Evolutionary conservation across 345 rosid genomes (phyloP), one percentile per base, ranked within the genome.

Genomic region (Clarkia xantiana): DNA sequence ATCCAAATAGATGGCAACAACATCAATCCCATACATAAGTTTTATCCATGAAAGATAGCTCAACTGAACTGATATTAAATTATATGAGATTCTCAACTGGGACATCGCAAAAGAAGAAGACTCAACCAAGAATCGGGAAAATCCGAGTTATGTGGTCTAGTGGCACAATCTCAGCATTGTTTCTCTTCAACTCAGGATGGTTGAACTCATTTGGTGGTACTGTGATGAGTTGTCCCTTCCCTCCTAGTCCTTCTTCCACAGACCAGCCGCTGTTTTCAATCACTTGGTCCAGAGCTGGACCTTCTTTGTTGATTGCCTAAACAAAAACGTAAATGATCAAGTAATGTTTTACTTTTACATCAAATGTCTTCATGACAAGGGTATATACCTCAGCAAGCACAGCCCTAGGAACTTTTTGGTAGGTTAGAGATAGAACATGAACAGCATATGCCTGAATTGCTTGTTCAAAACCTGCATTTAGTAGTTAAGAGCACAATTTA

Each of bases 381-480:
- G 36, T 29, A 29, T 29, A 66, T 80, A 91, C 98, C 96, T 87
- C 99, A 14, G 96, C 90, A 51, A 91, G 75, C 19, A 91, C 84
- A 60, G 84, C 40, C 75, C 84, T 79, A 5, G 95, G 82, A 64
- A 93, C 75, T 75, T 76, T 93, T 72, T 80, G 94, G 77, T 87
- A 87, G 45, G 90, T 93, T 72, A 87, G 69, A 58, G 94, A 80
- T 58, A 87, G 84, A 48, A 87, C 78, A 62, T 93, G 99, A 71
- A 76, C 60, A 12, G 95, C 88, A 61, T 84, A 93, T 23, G 77
- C 57, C 62, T 80, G 95, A 53, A 91, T 74, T 60, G 96, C 94
- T 75, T 84, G 96, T 70, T 91, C 95, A 67, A 91, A 91, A 58
- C 98, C 96, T 91, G 85, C 73, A 72, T 55, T 58, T 14, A 13